phyloP scores from a whole-genome alignment of 345 rosid species.

The Aquilaria yunnanensis region DNA sequence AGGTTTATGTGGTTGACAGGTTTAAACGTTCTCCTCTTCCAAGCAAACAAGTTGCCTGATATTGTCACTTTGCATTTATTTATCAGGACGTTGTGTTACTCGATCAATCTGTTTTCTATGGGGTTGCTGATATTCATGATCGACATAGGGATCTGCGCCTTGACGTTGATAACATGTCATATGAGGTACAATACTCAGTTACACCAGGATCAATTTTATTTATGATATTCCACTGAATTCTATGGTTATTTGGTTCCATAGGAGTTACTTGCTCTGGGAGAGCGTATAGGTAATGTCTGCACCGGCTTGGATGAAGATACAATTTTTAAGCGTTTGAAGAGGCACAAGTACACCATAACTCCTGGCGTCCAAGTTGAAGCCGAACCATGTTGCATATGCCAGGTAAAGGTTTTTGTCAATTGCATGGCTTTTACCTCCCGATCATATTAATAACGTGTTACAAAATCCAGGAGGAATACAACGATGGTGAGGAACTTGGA shows the following conservation, averaged over 20 bases:
- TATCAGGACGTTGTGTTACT: constrained; percentile 70
- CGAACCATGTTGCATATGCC: constrained; percentile 81
- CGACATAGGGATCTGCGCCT: constrained; percentile 86
- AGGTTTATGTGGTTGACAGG: not conserved
- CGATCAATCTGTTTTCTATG: constrained; percentile 54
- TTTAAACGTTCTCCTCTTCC: not conserved
- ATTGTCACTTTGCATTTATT: constrained; percentile 5
- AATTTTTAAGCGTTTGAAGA: constrained; percentile 35
- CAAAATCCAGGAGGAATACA: constrained; percentile 50
- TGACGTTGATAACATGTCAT: constrained; percentile 88
- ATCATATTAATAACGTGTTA: constrained; percentile 2
- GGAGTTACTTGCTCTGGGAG: constrained; percentile 79
- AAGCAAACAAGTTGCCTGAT: not conserved
- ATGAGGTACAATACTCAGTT: constrained; percentile 45
- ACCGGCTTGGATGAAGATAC: constrained; percentile 74
- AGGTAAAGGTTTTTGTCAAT: constrained; percentile 34
- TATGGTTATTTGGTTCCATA: constrained; percentile 16
- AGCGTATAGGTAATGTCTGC: constrained; percentile 75
- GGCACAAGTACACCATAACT: constrained; percentile 23
- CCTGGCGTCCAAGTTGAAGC: constrained; percentile 26
- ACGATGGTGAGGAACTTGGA: constrained; percentile 53
- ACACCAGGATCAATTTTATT: not conserved
- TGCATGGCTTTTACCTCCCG: not conserved
- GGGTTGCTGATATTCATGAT: constrained; percentile 57
- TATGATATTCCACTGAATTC: not conserved